Conservation (phyloP, 2,329 filamentous ascomycete species). For the Dothideomycetidae sp. region DNA sequence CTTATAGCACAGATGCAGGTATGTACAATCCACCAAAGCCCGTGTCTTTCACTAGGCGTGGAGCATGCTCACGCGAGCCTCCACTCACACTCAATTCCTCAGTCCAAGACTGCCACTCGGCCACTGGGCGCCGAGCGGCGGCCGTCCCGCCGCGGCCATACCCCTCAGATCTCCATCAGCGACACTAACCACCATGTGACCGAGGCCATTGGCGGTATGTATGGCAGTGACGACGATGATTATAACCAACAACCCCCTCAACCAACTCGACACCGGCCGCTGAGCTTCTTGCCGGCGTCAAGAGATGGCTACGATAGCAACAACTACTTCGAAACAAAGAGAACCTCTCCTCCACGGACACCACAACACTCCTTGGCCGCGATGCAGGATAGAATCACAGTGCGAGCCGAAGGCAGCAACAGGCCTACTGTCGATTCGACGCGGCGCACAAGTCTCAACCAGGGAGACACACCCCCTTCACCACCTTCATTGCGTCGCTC, state of each 20-base stretch:
- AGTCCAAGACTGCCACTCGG: slow-evolving; percentile 8
- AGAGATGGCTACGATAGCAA: slow-evolving; percentile 31
- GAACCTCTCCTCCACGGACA: slow-evolving; percentile 14
- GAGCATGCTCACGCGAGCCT: slow-evolving; percentile 1
- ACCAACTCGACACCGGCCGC: slow-evolving; percentile 46
- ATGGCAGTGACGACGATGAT: slow-evolving; percentile 46
- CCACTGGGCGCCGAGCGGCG: slow-evolving; percentile 7
- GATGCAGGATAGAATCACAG: slow-evolving; percentile 10
- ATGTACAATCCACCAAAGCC: neutral
- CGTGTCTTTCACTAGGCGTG: neutral
- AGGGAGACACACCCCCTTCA: slow-evolving; percentile 19
- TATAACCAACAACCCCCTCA: slow-evolving; percentile 13
- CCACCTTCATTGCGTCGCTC: slow-evolving; percentile 26
- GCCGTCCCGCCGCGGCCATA: slow-evolving; percentile 39
- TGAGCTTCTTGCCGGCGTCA: slow-evolving; percentile 58
- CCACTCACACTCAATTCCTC: slow-evolving; percentile 3
- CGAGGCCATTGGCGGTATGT: slow-evolving; percentile 82
- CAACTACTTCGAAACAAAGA: slow-evolving; percentile 16
- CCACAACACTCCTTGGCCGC: slow-evolving; percentile 18
- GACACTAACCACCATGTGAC: slow-evolving; percentile 90
- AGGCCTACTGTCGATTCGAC: slow-evolving; percentile 10
- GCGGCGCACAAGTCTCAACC: slow-evolving; percentile 12
- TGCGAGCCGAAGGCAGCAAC: slow-evolving; percentile 8
- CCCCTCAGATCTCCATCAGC: slow-evolving; percentile 55
- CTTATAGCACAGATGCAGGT: neutral